Percentiles rank a stretch among this genome's conserved stretches.
phyloP scores from a whole-genome alignment of 1,139 yeast species.

The Geotrichum carabidarum region DNA sequence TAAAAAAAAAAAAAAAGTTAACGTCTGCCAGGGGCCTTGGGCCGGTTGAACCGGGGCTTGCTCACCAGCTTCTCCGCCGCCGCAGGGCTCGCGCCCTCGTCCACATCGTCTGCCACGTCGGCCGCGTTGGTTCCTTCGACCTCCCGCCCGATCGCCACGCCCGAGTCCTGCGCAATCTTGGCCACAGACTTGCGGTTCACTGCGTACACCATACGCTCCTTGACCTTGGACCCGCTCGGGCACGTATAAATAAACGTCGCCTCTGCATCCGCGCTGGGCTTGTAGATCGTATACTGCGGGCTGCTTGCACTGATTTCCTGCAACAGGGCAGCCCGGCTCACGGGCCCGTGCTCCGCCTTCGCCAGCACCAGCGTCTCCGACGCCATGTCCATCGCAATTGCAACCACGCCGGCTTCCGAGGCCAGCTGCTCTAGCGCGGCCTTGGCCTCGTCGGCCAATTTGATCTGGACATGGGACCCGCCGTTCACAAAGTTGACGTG shows the following conservation, averaged over 20 bases:
- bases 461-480: constrained; percentile 4
- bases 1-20: no score
- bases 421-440: constrained; percentile 16
- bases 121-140: constrained; percentile 19
- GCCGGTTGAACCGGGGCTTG: constrained; percentile 31
- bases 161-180: constrained; percentile 42
- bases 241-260: constrained; percentile 72
- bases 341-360: constrained; percentile 8
- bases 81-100: constrained; percentile 23
- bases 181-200: constrained; percentile 69
- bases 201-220: constrained; percentile 90
- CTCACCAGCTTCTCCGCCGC: constrained; percentile 18
- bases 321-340: constrained; percentile 11
- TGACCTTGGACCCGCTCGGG: constrained; percentile 85
- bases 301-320: constrained; percentile 39
- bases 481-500: constrained; percentile 23
- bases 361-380: constrained; percentile 35
- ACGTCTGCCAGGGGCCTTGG: constrained; percentile 37
- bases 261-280: constrained; percentile 23
- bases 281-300: constrained; percentile 61
- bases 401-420: constrained; percentile 22
- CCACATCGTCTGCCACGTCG: constrained; percentile 22
- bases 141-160: constrained; percentile 12
- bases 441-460: constrained; percentile 6
- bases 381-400: constrained; percentile 25